Evolutionary conservation across 192 early-diverging fungal genomes (phyloP).

Genomic region (Spizellomyces sp.): DNA sequence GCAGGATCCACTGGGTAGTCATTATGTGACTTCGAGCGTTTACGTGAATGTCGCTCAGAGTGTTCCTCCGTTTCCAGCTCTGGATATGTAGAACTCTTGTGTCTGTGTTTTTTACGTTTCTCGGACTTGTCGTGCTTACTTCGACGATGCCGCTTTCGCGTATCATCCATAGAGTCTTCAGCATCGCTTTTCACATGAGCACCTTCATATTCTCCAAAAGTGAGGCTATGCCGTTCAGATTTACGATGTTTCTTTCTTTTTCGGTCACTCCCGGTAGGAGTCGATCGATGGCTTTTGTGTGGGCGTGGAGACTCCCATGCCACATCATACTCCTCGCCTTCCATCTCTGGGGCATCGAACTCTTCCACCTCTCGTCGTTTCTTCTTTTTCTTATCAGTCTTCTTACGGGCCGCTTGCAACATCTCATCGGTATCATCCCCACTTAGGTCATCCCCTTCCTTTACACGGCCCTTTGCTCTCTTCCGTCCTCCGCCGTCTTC

Average conservation of each 20-base stretch:
- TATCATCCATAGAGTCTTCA: slow-evolving; percentile 7
- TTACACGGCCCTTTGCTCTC: not conserved
- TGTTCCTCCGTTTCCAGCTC: no score
- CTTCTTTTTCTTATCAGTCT: slow-evolving; percentile 16
- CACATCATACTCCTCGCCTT: not conserved
- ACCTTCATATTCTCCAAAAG: slow-evolving; percentile 3
- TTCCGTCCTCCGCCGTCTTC: not conserved
- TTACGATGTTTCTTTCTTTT: slow-evolving; percentile 37
- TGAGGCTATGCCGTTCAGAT: slow-evolving; percentile 13
- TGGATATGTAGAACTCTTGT: not conserved
- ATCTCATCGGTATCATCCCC: slow-evolving; percentile 45
- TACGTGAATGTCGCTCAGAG: no score
- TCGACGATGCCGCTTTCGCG: slow-evolving; percentile 5
- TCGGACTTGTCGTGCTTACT: slow-evolving; percentile 1
- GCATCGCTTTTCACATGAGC: slow-evolving; percentile 5
- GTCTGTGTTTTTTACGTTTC: not conserved
- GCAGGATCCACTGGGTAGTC: no score
- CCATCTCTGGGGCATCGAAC: not conserved
- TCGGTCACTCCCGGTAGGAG: slow-evolving; percentile 25
- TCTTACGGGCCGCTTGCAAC: slow-evolving; percentile 29
- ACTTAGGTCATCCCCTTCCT: slow-evolving; percentile 9
- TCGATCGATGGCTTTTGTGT: not conserved
- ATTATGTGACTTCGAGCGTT: no score
- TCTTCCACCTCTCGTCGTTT: slow-evolving; percentile 29
- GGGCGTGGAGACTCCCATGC: not conserved